Evolutionary conservation across 2,329 filamentous ascomycete genomes (phyloP).

Genomic region (Aureobasidium sp.): DNA sequence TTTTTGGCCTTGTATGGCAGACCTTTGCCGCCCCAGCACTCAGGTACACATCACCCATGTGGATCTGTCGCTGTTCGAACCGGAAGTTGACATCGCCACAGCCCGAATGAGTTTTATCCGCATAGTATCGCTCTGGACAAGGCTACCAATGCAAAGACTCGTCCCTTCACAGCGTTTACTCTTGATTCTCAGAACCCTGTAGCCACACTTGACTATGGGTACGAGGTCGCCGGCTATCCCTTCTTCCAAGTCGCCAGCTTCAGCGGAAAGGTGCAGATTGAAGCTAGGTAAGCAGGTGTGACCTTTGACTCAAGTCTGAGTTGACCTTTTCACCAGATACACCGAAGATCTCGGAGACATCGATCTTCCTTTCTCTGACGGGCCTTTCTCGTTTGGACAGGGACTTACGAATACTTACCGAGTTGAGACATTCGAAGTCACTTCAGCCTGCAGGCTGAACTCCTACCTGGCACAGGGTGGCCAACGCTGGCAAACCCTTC

Average conservation of each 20-base stretch:
- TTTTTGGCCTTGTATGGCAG: neutral
- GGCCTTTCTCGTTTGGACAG: constrained; percentile 28
- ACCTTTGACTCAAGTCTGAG: neutral
- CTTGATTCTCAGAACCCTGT: neutral
- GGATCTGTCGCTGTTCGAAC: neutral
- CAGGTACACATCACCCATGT: no score
- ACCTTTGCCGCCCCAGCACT: neutral
- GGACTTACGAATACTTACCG: constrained; percentile 33
- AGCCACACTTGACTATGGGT: constrained; percentile 29
- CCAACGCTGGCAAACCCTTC: constrained; percentile 36
- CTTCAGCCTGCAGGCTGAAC: constrained; percentile 23
- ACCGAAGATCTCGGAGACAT: constrained; percentile 30
- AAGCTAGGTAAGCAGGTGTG: constrained; percentile 24
- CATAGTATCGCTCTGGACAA: neutral
- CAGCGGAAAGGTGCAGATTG: constrained; percentile 28
- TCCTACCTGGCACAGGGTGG: constrained; percentile 37
- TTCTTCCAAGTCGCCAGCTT: constrained; percentile 28
- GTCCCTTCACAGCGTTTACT: neutral
- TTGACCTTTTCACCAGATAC: constrained; percentile 21
- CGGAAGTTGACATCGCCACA: neutral
- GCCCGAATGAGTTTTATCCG: neutral
- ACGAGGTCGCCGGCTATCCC: constrained; percentile 31
- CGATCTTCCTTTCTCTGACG: constrained; percentile 27
- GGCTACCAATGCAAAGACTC: neutral
- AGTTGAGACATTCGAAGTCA: constrained; percentile 36